Evolutionary conservation across 73 alveolate species (phyloP).

Genomic region (Uronychia binucleata): DNA sequence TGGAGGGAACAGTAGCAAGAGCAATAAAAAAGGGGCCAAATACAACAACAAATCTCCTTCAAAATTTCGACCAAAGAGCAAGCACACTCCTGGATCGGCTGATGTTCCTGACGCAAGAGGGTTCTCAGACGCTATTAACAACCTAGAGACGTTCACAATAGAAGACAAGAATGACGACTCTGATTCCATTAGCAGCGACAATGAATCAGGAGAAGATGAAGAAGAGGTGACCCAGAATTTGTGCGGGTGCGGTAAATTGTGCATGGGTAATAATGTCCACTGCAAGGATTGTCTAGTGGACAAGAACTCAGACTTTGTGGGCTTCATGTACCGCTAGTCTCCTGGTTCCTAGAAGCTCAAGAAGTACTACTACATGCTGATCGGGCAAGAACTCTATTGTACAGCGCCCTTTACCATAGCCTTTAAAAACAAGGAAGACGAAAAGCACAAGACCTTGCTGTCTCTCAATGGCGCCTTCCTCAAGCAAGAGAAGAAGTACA

Average conservation of each 20-base stretch:
- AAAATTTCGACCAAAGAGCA: not conserved
- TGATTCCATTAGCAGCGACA: not conserved
- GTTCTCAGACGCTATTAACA: not conserved
- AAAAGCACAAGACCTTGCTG: constrained; percentile 52
- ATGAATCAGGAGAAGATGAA: constrained; percentile 9
- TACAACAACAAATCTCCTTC: not conserved
- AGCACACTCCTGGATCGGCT: not conserved
- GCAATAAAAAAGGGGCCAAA: not conserved
- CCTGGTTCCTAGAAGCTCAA: constrained; percentile 46
- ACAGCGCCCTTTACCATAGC: constrained; percentile 15
- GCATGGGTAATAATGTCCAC: not conserved
- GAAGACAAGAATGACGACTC: not conserved
- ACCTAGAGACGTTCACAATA: not conserved
- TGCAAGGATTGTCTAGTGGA: not conserved
- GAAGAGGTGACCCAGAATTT: constrained; percentile 40
- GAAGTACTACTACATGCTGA: constrained; percentile 34
- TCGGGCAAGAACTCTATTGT: constrained; percentile 52
- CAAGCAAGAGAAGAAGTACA: constrained; percentile 35
- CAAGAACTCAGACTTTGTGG: constrained; percentile 54
- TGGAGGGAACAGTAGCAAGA: not conserved
- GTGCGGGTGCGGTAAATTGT: constrained; percentile 3
- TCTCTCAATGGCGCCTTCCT: constrained; percentile 30
- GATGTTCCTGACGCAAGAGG: not conserved
- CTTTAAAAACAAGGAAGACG: constrained; percentile 31
- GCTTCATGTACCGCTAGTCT: constrained; percentile 72